Percentiles rank a stretch among this genome's conserved stretches.
These are phyloP conservation scores for Castanea crenata DNA, from an alignment of 306 rosid genomes.

Conservation along the genomic window DNA sequence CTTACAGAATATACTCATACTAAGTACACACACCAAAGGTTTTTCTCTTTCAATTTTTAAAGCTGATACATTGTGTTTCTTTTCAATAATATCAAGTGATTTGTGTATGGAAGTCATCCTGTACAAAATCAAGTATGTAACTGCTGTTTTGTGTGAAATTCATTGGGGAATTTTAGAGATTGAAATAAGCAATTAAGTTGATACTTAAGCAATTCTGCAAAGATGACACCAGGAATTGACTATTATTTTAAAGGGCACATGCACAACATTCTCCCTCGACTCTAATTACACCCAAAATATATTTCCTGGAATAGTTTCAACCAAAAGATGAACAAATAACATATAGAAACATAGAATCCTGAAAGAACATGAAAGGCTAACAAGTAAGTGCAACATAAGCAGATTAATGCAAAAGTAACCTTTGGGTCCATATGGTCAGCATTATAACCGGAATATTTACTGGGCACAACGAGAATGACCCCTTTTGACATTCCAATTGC, in stretches of 20 bases:
- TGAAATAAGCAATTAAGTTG: not conserved
- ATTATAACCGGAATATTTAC: conserved; percentile 77
- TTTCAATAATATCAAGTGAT: not conserved
- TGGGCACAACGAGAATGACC: conserved; percentile 61
- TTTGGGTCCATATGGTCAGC: conserved; percentile 76
- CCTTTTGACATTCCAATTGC: conserved; percentile 95
- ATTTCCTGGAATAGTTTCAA: conserved; percentile 9
- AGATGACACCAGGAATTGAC: conserved; percentile 1
- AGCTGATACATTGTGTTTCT: not conserved
- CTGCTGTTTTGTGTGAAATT: not conserved
- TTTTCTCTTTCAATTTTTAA: not conserved
- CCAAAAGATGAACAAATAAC: conserved; percentile 5
- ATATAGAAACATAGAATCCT: not conserved
- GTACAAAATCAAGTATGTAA: not conserved
- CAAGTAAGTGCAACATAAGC: not conserved
- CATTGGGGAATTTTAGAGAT: not conserved
- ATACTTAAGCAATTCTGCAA: not conserved
- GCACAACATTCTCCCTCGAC: not conserved
- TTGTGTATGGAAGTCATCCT: not conserved
- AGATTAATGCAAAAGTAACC: conserved; percentile 40
- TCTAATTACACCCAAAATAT: not conserved
- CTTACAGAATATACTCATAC: not conserved
- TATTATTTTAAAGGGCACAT: not conserved
- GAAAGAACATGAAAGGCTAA: not conserved
- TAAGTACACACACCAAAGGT: not conserved